Evolutionary conservation across 345 rosid species (phyloP), one percentile per base, ranked within the genome.

Genomic region (Pistacia atlantica): DNA sequence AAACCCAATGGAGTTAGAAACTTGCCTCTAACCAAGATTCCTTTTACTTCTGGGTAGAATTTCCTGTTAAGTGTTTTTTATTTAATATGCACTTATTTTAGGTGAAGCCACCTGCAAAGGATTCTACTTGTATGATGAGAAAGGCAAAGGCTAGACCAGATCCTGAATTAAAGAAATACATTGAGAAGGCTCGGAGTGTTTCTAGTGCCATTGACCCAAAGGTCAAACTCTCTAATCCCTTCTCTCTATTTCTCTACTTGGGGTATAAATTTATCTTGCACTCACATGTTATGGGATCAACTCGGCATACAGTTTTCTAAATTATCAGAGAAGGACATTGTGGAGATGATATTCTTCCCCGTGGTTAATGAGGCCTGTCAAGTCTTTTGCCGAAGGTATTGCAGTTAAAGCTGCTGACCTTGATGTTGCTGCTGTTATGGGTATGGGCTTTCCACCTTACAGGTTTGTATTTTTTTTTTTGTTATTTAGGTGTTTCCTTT

Each of bases 401-500:
- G 97, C 89, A 65, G 97, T 92, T 56, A 93, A 96, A 86, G 97
- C 97, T 72, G 89, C 97, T 4, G 98, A 96, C 84, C 92, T 92
- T 59, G 99, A 96, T 88, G 85, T 96, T 76, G 91, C 97, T 52
- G 84, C 88, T 60, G 84, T 96, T 65, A 82, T 96, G 87, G 99
- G 99, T 84, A 92, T 91, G 99, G 98, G 99, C 20, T 94, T 96
- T 73, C 99, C 99, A 74, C 87, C 93, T 54, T 94, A 90, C 85
- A 90, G 99, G 99, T 93, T 35, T 67, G 78, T 80, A 37, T 69
- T 54, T 38, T 38, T 54, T 25, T 25, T 25, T 25, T 25, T 25
- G 1, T 56, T 1, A 7, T 52, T 9, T 2, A 54, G 60, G 72
- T 51, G 10, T 20, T 38, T 52, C 33, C 4, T 58, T 66, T 67